Evolutionary conservation across 169 alveolate genomes (phyloP), one percentile per base, ranked within the genome.

Genomic region (Fabrea salina): DNA sequence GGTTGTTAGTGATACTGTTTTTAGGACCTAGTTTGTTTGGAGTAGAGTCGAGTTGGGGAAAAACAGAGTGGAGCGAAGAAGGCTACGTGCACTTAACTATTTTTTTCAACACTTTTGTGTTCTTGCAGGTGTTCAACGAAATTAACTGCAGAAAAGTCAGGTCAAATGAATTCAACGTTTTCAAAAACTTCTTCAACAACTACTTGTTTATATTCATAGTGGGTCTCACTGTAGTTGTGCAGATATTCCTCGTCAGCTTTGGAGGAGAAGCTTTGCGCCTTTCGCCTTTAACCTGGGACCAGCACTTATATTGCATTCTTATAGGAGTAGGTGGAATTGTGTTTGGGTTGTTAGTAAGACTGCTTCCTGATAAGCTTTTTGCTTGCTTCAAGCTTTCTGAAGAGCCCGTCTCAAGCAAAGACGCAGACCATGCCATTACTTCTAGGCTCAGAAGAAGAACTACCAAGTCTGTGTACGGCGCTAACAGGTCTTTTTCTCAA

Each of bases 51-150:
- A 80, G 75, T 53, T 53, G 32, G 43, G 81, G 51, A 0, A 54
- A n/a, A 44, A 54, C 8, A 39, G 51, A 13, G 44, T 66, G 82
- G 80, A 33, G 27, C 35, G 61, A 32, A 39, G 61, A 41, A 30
- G 56, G 47, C 25, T 71, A 70, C 2, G 43, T 7, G 47, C 93
- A 90, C 51, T 86, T 89, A 76, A 91, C 95, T 30, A 88, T 91
- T 53, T 92, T 93, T 71, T 93, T 93, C 82, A 74, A 89, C 50
- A 77, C 90, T 16, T 93, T 93, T 80, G 96, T 91, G 6, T 75
- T 87, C 19, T 86, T 93, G 95, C 90, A 91, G 76, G 86, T 93
- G 30, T 90, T 88, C 74, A 91, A 93, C 77, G 85, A 91, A 74
- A 80, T 93, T 33, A 89, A 89, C 67, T 82, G 92, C n/a, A 82